Base-by-base conservation (phyloP, 352 stramenopile genomes). In the Globisporangium lucens region DNA sequence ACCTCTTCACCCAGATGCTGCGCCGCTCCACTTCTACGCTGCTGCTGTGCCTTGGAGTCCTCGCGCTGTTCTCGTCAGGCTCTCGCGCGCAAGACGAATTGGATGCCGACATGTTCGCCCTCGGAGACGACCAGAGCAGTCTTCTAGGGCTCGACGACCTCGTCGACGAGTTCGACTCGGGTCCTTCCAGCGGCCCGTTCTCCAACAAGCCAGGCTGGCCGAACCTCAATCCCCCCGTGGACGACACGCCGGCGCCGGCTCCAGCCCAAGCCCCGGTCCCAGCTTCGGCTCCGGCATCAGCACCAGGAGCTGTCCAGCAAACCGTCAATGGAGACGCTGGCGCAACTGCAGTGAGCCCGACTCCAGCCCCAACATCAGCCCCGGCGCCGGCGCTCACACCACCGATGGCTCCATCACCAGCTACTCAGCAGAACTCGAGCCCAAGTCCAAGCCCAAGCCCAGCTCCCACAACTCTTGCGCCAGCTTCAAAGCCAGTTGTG, bases 161-260 rank as follows among this genome's bases (percentile, higher is more conserved):
- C 17, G 55, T 33, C 7, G 29, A 29, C 55, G 10, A 46, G 22
- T 49, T 61, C 33, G 56, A 61, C 35, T 22, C 33, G 10, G 56
- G 56, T 27, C 56, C 56, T 20, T 49, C 56, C 20, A 61, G 56
- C 13, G 56, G 56, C 2, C 56, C 56, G 33, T 61, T 61, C 56
- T 61, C 56, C n/a, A 61, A 61, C 9, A 61, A 61, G 33, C 56
- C 56, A 12, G 56, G 56, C 33, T 61, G 56, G 56, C 33, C 56
- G 56, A 47, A 49, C n/a, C 52, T 38, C 52, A 24, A 49, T 3
- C 4, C 10, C 17, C 20, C 33, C 6, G n/a, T 17, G 9, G 10
- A 61, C 0, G 1, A 46, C 55, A 61, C 24, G 12, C 33, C 33
- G 29, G 3, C 56, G 2, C 55, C 53, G 1, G 29, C 29, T 17